These are phyloP conservation scores for Rosa persica DNA, from an alignment of 306 rosid genomes.

Conservation along the genomic window DNA sequence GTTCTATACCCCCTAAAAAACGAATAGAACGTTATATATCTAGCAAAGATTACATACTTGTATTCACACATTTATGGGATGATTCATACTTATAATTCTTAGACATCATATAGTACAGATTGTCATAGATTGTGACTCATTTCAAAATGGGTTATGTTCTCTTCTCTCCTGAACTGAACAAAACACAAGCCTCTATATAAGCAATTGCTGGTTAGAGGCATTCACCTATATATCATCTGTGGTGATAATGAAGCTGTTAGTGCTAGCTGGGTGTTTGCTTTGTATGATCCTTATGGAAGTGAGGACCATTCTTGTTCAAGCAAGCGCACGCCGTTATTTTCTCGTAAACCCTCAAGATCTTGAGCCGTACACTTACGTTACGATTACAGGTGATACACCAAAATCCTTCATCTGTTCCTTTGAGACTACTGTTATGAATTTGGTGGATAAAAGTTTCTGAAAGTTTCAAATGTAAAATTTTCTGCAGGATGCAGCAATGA, in stretches of 20 bases:
- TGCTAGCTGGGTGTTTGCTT: conserved; percentile 38
- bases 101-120: neutral
- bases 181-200: conserved; percentile 12
- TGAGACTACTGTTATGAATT: neutral
- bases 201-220: conserved; percentile 15
- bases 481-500: conserved; percentile 87
- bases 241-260: conserved; percentile 39
- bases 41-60: conserved; percentile 7
- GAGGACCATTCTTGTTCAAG: conserved; percentile 38
- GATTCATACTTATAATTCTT: neutral
- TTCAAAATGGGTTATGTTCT: conserved; percentile 20
- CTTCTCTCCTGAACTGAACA: conserved; percentile 22
- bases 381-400: conserved; percentile 55
- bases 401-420: neutral
- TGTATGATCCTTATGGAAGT: conserved; percentile 26
- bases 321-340: conserved; percentile 40
- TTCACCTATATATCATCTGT: conserved; percentile 14
- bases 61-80: neutral
- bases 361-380: conserved; percentile 47
- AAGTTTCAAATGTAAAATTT: neutral
- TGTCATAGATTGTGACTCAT: neutral
- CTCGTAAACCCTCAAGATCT: conserved; percentile 24
- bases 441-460: neutral
- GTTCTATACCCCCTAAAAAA: neutral
- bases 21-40: neutral